These are phyloP conservation scores for Albatrellus sp. DNA, from an alignment of 1,284 basidiomycete genomes.

Conservation along the genomic window DNA sequence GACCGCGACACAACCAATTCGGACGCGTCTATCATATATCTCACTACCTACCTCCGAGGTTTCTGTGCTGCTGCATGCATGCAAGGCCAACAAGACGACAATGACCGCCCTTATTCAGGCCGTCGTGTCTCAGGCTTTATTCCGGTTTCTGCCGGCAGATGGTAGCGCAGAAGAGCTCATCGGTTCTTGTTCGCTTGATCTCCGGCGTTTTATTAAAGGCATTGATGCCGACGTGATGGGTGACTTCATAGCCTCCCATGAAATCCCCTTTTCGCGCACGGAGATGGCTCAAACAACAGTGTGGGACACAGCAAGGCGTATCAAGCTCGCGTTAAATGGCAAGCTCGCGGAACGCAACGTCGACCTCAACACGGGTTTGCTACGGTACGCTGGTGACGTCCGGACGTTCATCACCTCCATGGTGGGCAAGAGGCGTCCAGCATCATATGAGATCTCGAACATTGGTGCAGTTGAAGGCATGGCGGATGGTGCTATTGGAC, in stretches of 20 bases:
- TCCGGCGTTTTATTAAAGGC: slow-evolving; percentile 5
- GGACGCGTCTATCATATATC: background rate
- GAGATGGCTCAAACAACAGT: background rate
- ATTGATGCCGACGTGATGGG: background rate
- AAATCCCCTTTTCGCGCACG: slow-evolving; percentile 3
- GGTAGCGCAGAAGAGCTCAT: slow-evolving; percentile 3
- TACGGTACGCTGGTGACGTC: slow-evolving; percentile 3
- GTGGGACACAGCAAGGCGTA: slow-evolving; percentile 4
- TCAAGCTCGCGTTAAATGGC: background rate
- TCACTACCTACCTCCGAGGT: background rate
- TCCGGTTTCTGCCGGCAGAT: slow-evolving; percentile 2
- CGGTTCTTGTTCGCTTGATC: background rate
- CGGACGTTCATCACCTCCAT: background rate
- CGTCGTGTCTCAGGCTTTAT: slow-evolving; percentile 2
- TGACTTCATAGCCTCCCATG: background rate
- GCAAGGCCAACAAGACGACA: slow-evolving; percentile 1
- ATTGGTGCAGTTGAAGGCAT: slow-evolving; percentile 1
- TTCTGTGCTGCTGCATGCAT: background rate
- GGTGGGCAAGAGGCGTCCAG: slow-evolving; percentile 1
- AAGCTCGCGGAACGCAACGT: slow-evolving; percentile 1
- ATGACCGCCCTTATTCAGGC: slow-evolving; percentile 2
- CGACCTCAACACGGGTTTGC: slow-evolving; percentile 4
- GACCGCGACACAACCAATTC: background rate
- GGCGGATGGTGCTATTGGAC: background rate
- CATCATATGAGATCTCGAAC: slow-evolving; percentile 8